Evolutionary conservation across 2,329 filamentous ascomycete genomes (phyloP).

Genomic region (Xylaria sp.): DNA sequence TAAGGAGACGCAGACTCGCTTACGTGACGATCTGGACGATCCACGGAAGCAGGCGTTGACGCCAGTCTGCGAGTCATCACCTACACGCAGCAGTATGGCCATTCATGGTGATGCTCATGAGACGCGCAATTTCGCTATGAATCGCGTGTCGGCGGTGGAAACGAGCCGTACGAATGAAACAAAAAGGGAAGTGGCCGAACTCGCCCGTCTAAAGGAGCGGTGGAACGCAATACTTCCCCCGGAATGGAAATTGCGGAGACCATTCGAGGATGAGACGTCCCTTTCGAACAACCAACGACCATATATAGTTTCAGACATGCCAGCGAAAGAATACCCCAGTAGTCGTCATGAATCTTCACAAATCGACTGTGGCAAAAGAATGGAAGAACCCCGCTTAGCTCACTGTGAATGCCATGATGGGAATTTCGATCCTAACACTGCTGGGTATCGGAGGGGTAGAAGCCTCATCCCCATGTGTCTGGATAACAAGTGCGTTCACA

Average conservation of each 20-base stretch:
- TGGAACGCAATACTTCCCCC: conserved; percentile 31
- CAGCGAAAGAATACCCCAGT: background rate
- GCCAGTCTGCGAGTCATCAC: background rate
- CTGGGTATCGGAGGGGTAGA: background rate
- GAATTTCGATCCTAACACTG: background rate
- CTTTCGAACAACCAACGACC: background rate
- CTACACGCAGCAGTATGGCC: background rate
- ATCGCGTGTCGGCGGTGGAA: background rate
- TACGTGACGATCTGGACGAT: conserved; percentile 22
- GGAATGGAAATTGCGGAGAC: conserved; percentile 20
- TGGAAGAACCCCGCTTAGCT: background rate
- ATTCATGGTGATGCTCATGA: background rate
- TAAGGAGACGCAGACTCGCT: conserved; percentile 30
- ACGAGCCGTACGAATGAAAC: background rate
- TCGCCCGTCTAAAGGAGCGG: conserved; percentile 15
- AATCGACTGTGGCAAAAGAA: background rate
- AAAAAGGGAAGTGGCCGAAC: background rate
- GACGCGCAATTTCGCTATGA: background rate
- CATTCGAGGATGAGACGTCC: background rate
- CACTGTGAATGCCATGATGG: background rate
- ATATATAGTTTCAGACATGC: background rate
- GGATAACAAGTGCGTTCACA: background rate
- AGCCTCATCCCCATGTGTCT: background rate
- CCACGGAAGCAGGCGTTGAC: background rate
- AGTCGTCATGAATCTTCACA: conserved; percentile 6